Evolutionary conservation across 352 stramenopile species (phyloP).

Genomic region (Hyphochytrium catenoides): DNA sequence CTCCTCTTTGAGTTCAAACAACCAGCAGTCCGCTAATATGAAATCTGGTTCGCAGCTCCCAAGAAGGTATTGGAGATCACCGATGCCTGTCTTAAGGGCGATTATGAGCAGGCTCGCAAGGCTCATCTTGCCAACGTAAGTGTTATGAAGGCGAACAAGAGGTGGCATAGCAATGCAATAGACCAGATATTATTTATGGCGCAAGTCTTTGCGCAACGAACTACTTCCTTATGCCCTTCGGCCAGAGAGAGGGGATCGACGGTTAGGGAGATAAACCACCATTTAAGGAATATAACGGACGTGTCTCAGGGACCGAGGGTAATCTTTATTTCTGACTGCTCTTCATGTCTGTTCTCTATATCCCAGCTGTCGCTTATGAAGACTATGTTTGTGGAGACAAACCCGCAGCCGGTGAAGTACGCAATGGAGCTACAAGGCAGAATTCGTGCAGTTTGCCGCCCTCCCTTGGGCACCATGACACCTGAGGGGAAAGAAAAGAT

Average conservation of each 20-base stretch:
- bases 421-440: slow-evolving; percentile 61
- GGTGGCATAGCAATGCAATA: too few species aligned
- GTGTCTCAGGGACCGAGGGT: too few species aligned
- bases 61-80: slow-evolving; percentile 59
- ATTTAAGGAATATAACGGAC: too few species aligned
- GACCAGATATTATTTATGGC: too few species aligned
- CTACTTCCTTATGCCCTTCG: too few species aligned
- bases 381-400: slow-evolving; percentile 66
- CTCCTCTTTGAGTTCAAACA: slow-evolving; percentile 5
- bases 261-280: too few species aligned
- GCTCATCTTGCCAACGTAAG: slow-evolving; percentile 55
- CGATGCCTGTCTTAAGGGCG: slow-evolving; percentile 35
- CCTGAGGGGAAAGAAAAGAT: slow-evolving; percentile 32
- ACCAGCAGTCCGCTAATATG: too few species aligned
- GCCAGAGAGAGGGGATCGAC: too few species aligned
- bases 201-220: too few species aligned
- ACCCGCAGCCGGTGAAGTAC: slow-evolving; percentile 74
- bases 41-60: slow-evolving; percentile 26
- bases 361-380: slow-evolving; percentile 66
- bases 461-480: slow-evolving; percentile 40
- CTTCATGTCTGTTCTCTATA: too few species aligned
- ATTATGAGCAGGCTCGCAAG: slow-evolving; percentile 46
- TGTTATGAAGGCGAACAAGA: too few species aligned
- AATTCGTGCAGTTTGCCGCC: slow-evolving; percentile 36
- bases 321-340: too few species aligned